A percentile compares a stretch with the other conserved stretches of the same genome.
These are phyloP conservation scores for Zanthoxylum bungeanum DNA, from an alignment of 345 rosid species.

Conservation along the genomic window DNA sequence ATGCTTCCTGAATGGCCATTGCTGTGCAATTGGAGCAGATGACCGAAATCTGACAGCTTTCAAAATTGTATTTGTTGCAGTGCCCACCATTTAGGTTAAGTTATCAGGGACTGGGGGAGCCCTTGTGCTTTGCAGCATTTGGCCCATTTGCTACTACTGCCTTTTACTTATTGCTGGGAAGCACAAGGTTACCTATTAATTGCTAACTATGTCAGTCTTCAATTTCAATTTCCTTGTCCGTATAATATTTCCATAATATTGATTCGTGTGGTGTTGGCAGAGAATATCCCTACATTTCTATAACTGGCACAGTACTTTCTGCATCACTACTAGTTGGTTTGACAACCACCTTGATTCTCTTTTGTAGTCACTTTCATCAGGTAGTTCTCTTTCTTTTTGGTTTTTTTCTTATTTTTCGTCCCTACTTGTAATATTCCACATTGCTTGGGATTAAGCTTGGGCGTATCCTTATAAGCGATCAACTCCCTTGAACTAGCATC, in stretches of 20 bases:
- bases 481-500: too few relatives aligned
- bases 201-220: neutral
- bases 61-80: constrained; percentile 27
- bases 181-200: constrained; percentile 41
- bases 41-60: neutral
- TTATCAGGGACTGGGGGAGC: constrained; percentile 94
- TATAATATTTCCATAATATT: neutral
- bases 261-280: constrained; percentile 35
- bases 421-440: too few relatives aligned
- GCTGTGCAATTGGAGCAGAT: neutral
- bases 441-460: too few relatives aligned
- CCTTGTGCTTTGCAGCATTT: constrained; percentile 86
- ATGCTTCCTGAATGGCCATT: neutral
- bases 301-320: constrained; percentile 54
- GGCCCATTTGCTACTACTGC: constrained; percentile 96
- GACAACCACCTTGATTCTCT: constrained; percentile 82
- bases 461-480: too few relatives aligned
- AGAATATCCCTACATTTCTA: constrained; percentile 35
- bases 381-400: constrained; percentile 24
- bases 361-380: constrained; percentile 96
- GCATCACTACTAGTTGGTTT: constrained; percentile 75
- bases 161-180: constrained; percentile 65
- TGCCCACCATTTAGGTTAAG: constrained; percentile 94
- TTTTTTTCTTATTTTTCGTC: neutral
- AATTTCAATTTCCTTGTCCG: neutral